Conservation (phyloP, 768 basidiomycete species). For the Lyophyllum semitale region DNA sequence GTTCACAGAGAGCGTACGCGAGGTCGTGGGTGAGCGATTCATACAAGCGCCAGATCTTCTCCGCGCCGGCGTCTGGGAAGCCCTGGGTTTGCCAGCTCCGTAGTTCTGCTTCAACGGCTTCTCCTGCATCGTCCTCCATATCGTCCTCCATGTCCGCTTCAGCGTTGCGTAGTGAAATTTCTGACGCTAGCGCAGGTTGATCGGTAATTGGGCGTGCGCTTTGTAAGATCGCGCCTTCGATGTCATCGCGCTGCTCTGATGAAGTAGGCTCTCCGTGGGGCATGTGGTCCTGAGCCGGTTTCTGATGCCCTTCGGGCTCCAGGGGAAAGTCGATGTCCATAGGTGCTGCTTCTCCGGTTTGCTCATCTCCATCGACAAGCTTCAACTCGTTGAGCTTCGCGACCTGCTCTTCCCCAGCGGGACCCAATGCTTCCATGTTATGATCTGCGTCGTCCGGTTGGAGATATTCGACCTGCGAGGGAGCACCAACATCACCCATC, state of each 20-base stretch:
- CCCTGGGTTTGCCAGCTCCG: constrained; percentile 63
- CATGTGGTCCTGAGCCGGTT: constrained; percentile 17
- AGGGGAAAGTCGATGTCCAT: constrained; percentile 51
- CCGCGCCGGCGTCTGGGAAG: constrained; percentile 55
- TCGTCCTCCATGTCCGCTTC: constrained; percentile 37
- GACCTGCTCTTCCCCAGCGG: constrained; percentile 81
- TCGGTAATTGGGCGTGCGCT: constrained; percentile 21
- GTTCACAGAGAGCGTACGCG: constrained; percentile 91
- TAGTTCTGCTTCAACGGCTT: constrained; percentile 48
- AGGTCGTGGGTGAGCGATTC: constrained; percentile 89
- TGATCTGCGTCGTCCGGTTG: constrained; percentile 66
- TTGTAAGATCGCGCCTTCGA: constrained; percentile 52
- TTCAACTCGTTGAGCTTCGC: constrained; percentile 82
- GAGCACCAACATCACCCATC: constrained; percentile 36
- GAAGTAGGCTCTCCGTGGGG: constrained; percentile 27
- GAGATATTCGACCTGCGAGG: constrained; percentile 74
- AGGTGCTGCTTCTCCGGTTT: constrained; percentile 30
- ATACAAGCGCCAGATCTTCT: constrained; percentile 90
- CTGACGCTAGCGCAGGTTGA: constrained; percentile 20
- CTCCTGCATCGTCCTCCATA: constrained; percentile 32
- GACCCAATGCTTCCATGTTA: constrained; percentile 88
- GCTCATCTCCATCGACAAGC: constrained; percentile 61
- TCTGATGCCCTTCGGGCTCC: constrained; percentile 27
- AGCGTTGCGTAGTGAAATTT: constrained; percentile 28
- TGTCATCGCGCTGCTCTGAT: constrained; percentile 25